Conservation (phyloP, 1,284 basidiomycete species). For the Pseudozyma thailandica region DNA sequence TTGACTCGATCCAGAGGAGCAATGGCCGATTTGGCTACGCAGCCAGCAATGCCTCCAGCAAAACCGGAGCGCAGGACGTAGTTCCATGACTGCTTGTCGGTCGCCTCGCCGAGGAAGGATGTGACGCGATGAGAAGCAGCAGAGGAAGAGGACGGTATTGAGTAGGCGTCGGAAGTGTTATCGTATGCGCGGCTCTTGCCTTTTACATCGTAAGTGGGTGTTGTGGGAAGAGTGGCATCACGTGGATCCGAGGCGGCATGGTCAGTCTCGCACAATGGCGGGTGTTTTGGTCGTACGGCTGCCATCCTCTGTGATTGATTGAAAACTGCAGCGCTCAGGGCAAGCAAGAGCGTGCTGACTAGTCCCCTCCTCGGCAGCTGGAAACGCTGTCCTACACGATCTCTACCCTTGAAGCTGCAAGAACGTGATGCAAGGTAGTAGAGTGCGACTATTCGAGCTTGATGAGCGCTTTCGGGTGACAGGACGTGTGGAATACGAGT, state of each 20-base stretch:
- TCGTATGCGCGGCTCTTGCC: constrained; percentile 36
- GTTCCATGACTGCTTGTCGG: constrained; percentile 76
- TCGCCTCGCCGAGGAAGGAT: constrained; percentile 32
- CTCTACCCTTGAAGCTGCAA: background rate
- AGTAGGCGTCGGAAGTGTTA: constrained; percentile 12
- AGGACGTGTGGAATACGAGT: too few relatives aligned
- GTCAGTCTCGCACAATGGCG: constrained; percentile 51
- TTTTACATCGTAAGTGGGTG: constrained; percentile 16
- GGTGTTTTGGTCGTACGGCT: constrained; percentile 35
- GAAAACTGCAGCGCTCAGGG: background rate
- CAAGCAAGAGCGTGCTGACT: background rate
- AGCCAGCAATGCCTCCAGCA: constrained; percentile 91
- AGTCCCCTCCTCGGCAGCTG: background rate
- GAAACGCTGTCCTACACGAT: background rate
- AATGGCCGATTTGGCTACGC: constrained; percentile 94
- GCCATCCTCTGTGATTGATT: constrained; percentile 13
- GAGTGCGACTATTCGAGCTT: too few relatives aligned
- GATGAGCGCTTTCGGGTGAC: too few relatives aligned
- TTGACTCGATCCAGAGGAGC: constrained; percentile 98
- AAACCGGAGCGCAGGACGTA: constrained; percentile 83
- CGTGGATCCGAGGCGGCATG: constrained; percentile 34
- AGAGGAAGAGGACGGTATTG: constrained; percentile 13
- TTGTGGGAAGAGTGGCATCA: constrained; percentile 7
- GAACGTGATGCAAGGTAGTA: too few relatives aligned
- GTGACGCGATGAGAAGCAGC: background rate